Base-by-base conservation (phyloP, 305 asterid species). In the Fraxinus baroniana region DNA sequence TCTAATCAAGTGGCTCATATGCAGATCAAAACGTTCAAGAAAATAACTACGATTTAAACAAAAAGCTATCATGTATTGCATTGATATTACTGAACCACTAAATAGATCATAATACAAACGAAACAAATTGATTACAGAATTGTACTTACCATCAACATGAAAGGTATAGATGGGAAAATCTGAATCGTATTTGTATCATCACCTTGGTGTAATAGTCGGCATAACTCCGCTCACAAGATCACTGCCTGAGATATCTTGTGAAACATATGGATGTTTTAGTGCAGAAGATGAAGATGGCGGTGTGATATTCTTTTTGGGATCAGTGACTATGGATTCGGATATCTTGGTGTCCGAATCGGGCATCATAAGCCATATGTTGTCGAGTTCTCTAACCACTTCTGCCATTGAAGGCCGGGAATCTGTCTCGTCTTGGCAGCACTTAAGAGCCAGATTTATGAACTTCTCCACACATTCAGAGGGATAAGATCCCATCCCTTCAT, bases 401-500 rank as follows among this genome's bases (percentile, higher is more conserved):
- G 93, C 83, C 98, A 94, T 94, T 22, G 97, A 84, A 10, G 99
- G 98, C 55, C 99, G 91, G 12, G 86, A 73, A 12, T 90, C 89
- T 1, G 97, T 92, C 89, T 91, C 95, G 1, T 94, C 95, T 74
- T 85, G 91, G 91, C 98, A 94, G 77, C 98, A 95, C 76, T 85
- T 94, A n/a, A 95, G 98, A 32, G 97, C 98, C 44, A 95, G 87
- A 68, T 83, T 87, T 80, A 93, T n/a, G 81, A 95, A 93, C 89
- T 93, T 95, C 84, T 92, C 96, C 72, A 92, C 93, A 4, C 97
- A 92, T 44, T 94, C 97, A 0, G 97, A 90, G 35, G 98, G 97
- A 83, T 94, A 95, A 3, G 95, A 90, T 30, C 97, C 97, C 98
- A 95, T 95, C 32, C 82, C 87, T 78, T 85, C 95, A 52, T 95